A percentile compares a stretch with the other conserved stretches of the same genome.
These are phyloP conservation scores for Backusella australiensis DNA, from an alignment of 192 early-diverging fungal genomes.

Conservation along the genomic window DNA sequence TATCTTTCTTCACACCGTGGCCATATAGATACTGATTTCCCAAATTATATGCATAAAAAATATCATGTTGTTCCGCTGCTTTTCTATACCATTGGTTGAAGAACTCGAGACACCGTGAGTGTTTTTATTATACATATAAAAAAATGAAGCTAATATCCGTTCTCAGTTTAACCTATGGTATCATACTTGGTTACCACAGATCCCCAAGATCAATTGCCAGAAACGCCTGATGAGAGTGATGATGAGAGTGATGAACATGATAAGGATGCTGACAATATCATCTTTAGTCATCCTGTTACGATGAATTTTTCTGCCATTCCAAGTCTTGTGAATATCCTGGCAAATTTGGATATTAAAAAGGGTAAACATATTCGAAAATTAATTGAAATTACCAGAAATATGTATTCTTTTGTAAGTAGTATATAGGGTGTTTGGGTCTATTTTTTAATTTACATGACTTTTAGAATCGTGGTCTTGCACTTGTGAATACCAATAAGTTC, in stretches of 20 bases:
- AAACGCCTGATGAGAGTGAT: background rate
- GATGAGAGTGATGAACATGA: background rate
- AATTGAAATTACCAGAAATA: background rate
- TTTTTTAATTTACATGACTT: background rate
- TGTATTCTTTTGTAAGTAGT: background rate
- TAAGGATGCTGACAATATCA: background rate
- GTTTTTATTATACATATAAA: too few relatives aligned
- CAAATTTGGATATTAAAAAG: background rate
- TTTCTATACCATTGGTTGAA: too few relatives aligned
- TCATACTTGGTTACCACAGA: background rate
- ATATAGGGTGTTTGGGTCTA: background rate
- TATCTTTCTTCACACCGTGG: too few relatives aligned
- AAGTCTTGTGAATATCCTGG: background rate
- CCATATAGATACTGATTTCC: too few relatives aligned
- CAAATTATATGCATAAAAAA: too few relatives aligned
- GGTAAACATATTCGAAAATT: background rate
- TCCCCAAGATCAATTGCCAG: background rate
- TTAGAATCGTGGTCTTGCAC: background rate
- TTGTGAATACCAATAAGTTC: background rate
- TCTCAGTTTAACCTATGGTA: background rate
- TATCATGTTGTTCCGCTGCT: too few relatives aligned
- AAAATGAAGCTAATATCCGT: background rate
- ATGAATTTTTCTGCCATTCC: background rate
- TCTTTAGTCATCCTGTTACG: background rate
- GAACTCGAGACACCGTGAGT: too few relatives aligned